Evolutionary conservation across 179 eudicot species (phyloP), one percentile per base, ranked within the genome.

Genomic region (Carnegiea gigantea): DNA sequence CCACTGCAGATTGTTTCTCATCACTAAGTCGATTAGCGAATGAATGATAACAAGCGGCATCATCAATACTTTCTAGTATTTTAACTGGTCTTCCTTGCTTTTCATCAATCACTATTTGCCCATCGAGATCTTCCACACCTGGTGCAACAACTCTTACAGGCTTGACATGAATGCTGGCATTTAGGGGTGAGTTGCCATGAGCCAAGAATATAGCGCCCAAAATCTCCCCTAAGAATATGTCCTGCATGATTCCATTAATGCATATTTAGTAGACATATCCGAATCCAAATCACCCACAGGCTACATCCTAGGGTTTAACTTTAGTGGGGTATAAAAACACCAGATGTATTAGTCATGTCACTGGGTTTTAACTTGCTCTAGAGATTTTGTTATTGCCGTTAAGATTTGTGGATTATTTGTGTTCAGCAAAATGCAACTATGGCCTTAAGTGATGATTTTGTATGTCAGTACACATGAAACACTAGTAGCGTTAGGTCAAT

Each of bases 181-280:
- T 70, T 26, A 70, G 43, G 44, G 62, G 49, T n/a, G 87, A 82
- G 18, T 83, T 46, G 67, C 83, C 86, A 28, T 84, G 85, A 9
- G 87, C 90, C 83, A 93, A 76, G 75, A 90, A 40, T 49, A 90
- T 89, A 36, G 97, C 92, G 38, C 98, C 98, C 36, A 93, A 88
- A 24, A 91, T 87, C 83, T 95, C 98, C 75, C 98, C 98, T 77
- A 92, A 8, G 78, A 91, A 95, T 2, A 77, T 90, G 46, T 89
- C 95, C 98, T 95, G 91, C 86, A 85, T 59, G 23, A 78, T 65
- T 65, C 36, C 71, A 26, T 24, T 15, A 2, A 65, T 65, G 71
- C 15, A 26, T 5, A 28, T 65, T 24, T n/a, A 57, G n/a, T 4
- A 4, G n/a, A 57, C 21, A 17, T 57, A 7, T 5, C n/a, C 4